These are phyloP conservation scores for Phytophthora pistaciae DNA, from an alignment of 352 stramenopile species.

Conservation along the genomic window DNA sequence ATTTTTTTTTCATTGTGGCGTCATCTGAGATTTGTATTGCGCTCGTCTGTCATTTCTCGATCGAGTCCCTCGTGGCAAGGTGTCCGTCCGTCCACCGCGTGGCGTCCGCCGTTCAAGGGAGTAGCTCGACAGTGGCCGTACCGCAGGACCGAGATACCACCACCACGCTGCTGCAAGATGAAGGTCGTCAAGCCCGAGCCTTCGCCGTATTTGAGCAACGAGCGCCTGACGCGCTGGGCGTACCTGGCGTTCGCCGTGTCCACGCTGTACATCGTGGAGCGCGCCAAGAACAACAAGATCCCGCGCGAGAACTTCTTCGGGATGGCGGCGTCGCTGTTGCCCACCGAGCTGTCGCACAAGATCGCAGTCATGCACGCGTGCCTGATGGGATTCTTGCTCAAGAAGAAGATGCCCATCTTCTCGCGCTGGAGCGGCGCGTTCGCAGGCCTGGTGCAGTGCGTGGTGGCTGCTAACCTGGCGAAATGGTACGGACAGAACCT, in stretches of 20 bases:
- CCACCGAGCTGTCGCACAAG: constrained; percentile 65
- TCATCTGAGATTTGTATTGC: constrained; percentile 20
- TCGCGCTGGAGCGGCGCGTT: constrained; percentile 59
- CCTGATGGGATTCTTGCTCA: constrained; percentile 44
- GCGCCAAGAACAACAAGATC: constrained; percentile 54
- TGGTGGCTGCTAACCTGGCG: constrained; percentile 52
- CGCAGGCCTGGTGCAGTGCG: constrained; percentile 51
- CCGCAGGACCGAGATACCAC: constrained; percentile 5
- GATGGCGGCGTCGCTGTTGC: constrained; percentile 50
- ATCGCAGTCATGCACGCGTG: constrained; percentile 51
- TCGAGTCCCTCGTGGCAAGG: neutral
- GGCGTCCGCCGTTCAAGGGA: constrained; percentile 31
- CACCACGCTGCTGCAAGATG: constrained; percentile 18
- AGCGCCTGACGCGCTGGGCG: constrained; percentile 48
- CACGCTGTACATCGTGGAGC: constrained; percentile 50
- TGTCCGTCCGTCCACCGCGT: neutral
- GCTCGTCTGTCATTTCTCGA: constrained; percentile 24
- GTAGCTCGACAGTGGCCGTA: constrained; percentile 5
- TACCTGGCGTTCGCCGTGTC: constrained; percentile 52
- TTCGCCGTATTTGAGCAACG: constrained; percentile 32
- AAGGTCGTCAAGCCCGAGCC: constrained; percentile 32
- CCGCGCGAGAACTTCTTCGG: constrained; percentile 55
- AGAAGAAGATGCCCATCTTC: constrained; percentile 59
- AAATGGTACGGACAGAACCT: constrained; percentile 56
- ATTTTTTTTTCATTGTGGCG: constrained; percentile 16